phyloP scores from a whole-genome alignment of 768 basidiomycete genomes.

The Suillus placidus region DNA sequence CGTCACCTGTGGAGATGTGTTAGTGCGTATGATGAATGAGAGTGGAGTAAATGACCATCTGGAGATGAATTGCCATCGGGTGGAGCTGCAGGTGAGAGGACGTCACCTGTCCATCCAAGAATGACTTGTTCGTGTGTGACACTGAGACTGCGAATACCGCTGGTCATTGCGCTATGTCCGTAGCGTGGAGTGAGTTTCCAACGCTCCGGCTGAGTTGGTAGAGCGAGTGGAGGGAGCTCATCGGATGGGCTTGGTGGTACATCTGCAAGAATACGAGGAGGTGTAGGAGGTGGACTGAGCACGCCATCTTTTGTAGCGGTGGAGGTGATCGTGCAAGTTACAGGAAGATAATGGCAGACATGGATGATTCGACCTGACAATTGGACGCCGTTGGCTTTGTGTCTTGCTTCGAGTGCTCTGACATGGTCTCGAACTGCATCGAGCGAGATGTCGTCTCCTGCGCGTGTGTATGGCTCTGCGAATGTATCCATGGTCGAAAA shows the following conservation, averaged over 20 bases:
- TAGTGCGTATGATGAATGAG: slow-evolving; percentile 7
- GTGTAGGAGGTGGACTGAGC: slow-evolving; percentile 77
- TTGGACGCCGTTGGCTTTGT: slow-evolving; percentile 65
- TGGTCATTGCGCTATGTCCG: slow-evolving; percentile 94
- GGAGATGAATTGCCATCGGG: slow-evolving; percentile 36
- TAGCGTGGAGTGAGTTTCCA: slow-evolving; percentile 84
- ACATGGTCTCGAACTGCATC: slow-evolving; percentile 78
- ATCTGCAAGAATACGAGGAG: slow-evolving; percentile 59
- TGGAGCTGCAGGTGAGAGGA: slow-evolving; percentile 47
- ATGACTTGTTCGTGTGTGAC: slow-evolving; percentile 88
- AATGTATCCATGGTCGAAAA: slow-evolving; percentile 65
- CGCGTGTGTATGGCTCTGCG: slow-evolving; percentile 66
- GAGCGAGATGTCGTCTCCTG: slow-evolving; percentile 67
- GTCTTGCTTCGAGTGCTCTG: slow-evolving; percentile 68
- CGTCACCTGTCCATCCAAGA: slow-evolving; percentile 93
- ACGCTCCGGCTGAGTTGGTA: slow-evolving; percentile 23
- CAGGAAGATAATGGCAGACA: slow-evolving; percentile 87
- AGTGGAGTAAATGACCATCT: slow-evolving; percentile 15
- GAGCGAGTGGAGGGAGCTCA: slow-evolving; percentile 19
- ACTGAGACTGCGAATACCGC: slow-evolving; percentile 84
- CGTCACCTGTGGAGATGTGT: slow-evolving; percentile 14
- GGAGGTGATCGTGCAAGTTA: slow-evolving; percentile 60
- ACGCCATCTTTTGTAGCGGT: slow-evolving; percentile 46
- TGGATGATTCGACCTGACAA: slow-evolving; percentile 91
- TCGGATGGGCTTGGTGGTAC: slow-evolving; percentile 41